Base-by-base conservation (phyloP, 2,329 filamentous ascomycete species). In the Ophiostoma montium region DNA sequence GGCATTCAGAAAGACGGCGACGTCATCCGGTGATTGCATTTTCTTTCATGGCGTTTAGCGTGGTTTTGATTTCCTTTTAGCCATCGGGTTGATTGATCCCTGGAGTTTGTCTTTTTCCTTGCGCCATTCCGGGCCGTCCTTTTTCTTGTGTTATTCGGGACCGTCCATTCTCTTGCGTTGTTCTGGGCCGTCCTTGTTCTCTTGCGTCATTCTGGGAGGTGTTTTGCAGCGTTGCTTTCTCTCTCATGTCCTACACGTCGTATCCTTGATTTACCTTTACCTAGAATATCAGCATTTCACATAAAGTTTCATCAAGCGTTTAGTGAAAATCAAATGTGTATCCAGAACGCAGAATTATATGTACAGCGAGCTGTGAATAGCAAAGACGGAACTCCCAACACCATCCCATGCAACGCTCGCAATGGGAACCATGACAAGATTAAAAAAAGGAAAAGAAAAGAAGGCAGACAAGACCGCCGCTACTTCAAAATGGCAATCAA, bases 401-500 rank as follows among this genome's bases (percentile, higher is more conserved):
- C 39, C 39, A 31, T 42, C 39, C 39, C 39, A 42, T 30, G 39
- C 23, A 42, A 4, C 39, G 21, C 39, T 42, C 23, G 30, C 27
- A 15, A 23, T 30, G 23, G 39, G 21, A 44, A n/a, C 9, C 2
- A n/a, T 16, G 13, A 18, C 12, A 3, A 38, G 6, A 15, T 16
- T 6, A 39, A 49, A 30, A 19, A 30, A 39, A 19, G 18, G 21
- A 8, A 50, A 47, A 3, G 35, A 47, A 32, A 6, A 11, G 13
- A 21, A 8, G 11, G 6, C 6, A 16, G 15, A 19, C n/a, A 13
- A 41, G 3, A 21, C 3, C 5, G 16, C 2, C 8, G 33, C 57
- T 64, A 89, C 67, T 92, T 92, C 65, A 89, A 62, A 42, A 94
- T 77, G 21, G 84, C 76, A 67, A 95, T 94, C 59, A 95, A 64